Evolutionary conservation across 345 rosid genomes (phyloP), one percentile per base, ranked within the genome.

Genomic region (Salix purpurea): DNA sequence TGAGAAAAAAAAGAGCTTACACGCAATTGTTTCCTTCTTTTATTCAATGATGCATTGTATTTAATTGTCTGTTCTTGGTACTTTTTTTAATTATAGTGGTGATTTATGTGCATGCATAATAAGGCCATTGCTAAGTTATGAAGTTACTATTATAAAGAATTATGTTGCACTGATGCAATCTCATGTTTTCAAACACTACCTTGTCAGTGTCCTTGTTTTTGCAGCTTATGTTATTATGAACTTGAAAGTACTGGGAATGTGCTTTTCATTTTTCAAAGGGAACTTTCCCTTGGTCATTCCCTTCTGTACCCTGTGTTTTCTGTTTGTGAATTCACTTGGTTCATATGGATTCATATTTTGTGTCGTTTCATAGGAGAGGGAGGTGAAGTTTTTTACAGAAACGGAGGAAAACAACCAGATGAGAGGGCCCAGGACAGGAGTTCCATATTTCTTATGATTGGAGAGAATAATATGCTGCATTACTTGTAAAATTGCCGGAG

Each of bases 371-470:
- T 60, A 96, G 99, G 99, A 96, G 87, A 92, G 98, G 71, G 99
- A 93, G 79, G 99, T 96, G 80, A 93, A 93, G 82, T 93, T 96
- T 79, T 96, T 96, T 86, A 96, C 98, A 1, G 97, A 96, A 85
- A 96, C 99, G 0, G 99, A 96, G 81, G 99, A 96, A 91, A 96
- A 96, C 90, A 93, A 91, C 80, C 99, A 93, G 84, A 96, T 93
- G 99, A 92, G 99, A 85, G 99, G 99, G 70, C 99, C 99, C 39
- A 89, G 99, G 81, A 91, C 99, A 64, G 98, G 99, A 67, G 97
- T 93, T 74, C 98, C 99, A 4, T 96, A 96, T 80, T 96, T 96
- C 91, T 88, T 96, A 77, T 93, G 81, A 90, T 82, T 69, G 48
- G 71, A 70, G 65, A 67, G 78, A 52, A 21, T 71, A 42, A 14